Evolutionary conservation across 352 stramenopile species (phyloP), one percentile per base, ranked within the genome.

Genomic region (Phytophthora sojae): DNA sequence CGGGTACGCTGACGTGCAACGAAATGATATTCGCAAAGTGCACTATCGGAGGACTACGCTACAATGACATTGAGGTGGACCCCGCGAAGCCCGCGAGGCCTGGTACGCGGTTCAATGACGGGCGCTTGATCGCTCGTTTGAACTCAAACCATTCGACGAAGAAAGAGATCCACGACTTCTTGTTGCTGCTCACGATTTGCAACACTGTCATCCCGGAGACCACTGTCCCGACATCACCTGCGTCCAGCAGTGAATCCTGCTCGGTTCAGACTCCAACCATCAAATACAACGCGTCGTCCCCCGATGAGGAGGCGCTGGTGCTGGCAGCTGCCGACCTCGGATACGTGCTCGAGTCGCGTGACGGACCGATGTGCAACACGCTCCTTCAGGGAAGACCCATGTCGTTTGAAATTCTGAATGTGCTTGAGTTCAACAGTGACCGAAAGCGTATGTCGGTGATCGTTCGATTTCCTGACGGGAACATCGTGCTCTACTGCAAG

Each of bases 381-480:
- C 19, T 80, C 17, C 90, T 96, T 62, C 88, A 89, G 54, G 89
- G 89, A 6, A 63, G 71, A 39, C 61, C 76, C 8, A 79, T 90
- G 82, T 92, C 86, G 19, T 99, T 95, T 83, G 79, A 95, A 60
- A 92, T 99, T 61, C 76, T 99, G 56, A 98, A 98, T 53, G 89
- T 99, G 5, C 97, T 99, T 54, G 97, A 99, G 75, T 99, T 99
- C 83, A 98, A 99, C 75, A 98, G 94, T 57, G 91, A 99, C 57
- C 85, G 98, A 12, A 99, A 99, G 80, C 83, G 98, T 61, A 99
- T 99, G 98, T 99, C 95, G 19, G 93, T 99, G 37, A 82, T 99
- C 35, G 91, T 99, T 29, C 85, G 95, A 26, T 82, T 94, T 29
- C 81, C 82, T 0, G 83, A 91, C 37, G 89, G 84, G 19, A 77